Conservation (phyloP, 208 protist genomes). For the Kentomonas sorsogonicus region DNA sequence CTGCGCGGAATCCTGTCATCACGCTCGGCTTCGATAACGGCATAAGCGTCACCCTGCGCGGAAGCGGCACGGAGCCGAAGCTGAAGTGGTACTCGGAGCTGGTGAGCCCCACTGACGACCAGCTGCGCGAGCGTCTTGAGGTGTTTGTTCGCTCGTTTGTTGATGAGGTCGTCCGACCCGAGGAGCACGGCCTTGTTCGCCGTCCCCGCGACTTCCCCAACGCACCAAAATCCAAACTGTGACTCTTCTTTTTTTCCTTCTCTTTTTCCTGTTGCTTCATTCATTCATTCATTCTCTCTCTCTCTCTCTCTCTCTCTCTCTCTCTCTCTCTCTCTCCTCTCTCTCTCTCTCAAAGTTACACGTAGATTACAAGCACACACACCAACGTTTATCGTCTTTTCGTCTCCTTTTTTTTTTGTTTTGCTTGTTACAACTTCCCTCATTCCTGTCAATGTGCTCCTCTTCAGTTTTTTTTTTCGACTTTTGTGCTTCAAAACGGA, state of each 20-base stretch:
- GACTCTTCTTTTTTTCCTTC: neutral
- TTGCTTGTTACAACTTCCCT: too few relatives aligned
- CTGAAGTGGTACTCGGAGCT: constrained; percentile 94
- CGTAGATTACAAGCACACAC: too few relatives aligned
- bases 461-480: too few relatives aligned
- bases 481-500: too few relatives aligned
- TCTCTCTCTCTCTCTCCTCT: neutral
- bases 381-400: too few relatives aligned
- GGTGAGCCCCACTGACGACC: constrained; percentile 32
- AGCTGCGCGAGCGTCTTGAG: constrained; percentile 17
- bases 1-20: constrained; percentile 89
- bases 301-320: neutral
- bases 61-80: constrained; percentile 98
- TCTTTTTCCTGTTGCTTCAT: neutral
- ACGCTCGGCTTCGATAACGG: constrained; percentile 94
- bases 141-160: constrained; percentile 45
- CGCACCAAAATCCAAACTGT: constrained; percentile 1
- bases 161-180: constrained; percentile 56
- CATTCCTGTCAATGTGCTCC: too few relatives aligned
- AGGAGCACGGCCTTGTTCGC: constrained; percentile 45
- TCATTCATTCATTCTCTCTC: too few relatives aligned
- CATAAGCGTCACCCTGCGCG: constrained; percentile 88
- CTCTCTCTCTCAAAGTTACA: neutral
- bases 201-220: constrained; percentile 20
- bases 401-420: constrained; percentile 12